Conservation (phyloP, 495 filamentous ascomycete genomes). For the Podospora pseudopauciseta region DNA sequence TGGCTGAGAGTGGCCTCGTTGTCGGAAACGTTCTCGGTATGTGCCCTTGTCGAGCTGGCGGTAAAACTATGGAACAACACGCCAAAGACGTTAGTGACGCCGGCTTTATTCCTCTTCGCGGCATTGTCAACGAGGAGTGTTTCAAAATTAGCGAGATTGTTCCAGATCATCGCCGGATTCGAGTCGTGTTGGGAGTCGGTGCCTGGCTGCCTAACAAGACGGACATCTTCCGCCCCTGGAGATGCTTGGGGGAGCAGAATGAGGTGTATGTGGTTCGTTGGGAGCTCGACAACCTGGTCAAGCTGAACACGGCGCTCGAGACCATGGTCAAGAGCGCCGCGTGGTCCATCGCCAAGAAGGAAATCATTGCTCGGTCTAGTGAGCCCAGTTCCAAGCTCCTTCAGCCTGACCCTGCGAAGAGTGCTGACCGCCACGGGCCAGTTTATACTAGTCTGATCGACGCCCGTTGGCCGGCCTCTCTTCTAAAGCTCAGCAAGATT, state of each 20-base stretch:
- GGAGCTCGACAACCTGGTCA: conserved; percentile 73
- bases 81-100: conserved; percentile 86
- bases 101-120: conserved; percentile 73
- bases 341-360: conserved; percentile 70
- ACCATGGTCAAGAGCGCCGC: conserved; percentile 70
- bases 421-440: conserved; percentile 44
- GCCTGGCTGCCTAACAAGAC: conserved; percentile 75
- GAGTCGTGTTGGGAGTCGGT: conserved; percentile 76
- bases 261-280: conserved; percentile 84
- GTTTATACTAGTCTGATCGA: conserved; percentile 69
- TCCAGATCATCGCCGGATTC: conserved; percentile 56
- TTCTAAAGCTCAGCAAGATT: conserved; percentile 75
- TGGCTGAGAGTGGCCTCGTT: conserved; percentile 71
- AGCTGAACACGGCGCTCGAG: conserved; percentile 71
- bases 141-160: conserved; percentile 42
- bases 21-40: conserved; percentile 86
- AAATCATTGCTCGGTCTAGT: conserved; percentile 58
- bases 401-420: neutral
- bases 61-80: conserved; percentile 83
- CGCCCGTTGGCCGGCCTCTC: conserved; percentile 68
- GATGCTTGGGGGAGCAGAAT: conserved; percentile 59
- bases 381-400: conserved; percentile 23
- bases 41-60: conserved; percentile 80
- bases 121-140: conserved; percentile 23
- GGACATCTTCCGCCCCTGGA: conserved; percentile 73